These are phyloP conservation scores for Panus rudis DNA, from an alignment of 768 basidiomycete genomes.

Conservation along the genomic window DNA sequence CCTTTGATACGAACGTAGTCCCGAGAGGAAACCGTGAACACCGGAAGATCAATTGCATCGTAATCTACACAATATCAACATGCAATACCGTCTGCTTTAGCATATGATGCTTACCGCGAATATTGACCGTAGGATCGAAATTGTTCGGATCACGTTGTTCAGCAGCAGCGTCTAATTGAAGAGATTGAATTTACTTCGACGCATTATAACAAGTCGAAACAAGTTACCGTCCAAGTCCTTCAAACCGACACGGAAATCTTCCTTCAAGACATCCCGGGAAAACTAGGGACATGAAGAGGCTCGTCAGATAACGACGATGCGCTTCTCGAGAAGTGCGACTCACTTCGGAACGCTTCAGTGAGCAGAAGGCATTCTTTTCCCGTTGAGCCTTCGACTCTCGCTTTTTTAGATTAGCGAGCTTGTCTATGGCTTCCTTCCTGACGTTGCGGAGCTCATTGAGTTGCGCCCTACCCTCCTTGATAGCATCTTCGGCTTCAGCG, in stretches of 20 bases:
- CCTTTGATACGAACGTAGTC: conserved; percentile 53
- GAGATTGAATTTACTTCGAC: neutral
- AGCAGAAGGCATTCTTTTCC: conserved; percentile 59
- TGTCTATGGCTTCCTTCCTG: conserved; percentile 35
- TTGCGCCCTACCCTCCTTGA: conserved; percentile 33
- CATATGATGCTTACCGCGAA: conserved; percentile 33
- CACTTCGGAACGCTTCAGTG: conserved; percentile 50
- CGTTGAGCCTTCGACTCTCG: conserved; percentile 23
- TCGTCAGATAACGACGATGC: neutral
- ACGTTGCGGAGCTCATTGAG: conserved; percentile 33
- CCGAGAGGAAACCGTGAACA: conserved; percentile 54
- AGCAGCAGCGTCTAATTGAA: conserved; percentile 41
- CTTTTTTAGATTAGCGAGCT: conserved; percentile 33
- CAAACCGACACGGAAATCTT: conserved; percentile 52
- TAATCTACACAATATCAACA: conserved; percentile 36
- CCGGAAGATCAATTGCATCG: conserved; percentile 51
- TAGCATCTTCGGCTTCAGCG: conserved; percentile 30
- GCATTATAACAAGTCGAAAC: neutral
- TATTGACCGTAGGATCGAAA: conserved; percentile 44
- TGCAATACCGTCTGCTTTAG: neutral
- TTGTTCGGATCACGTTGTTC: conserved; percentile 50
- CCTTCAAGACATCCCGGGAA: conserved; percentile 48
- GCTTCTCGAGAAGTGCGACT: neutral
- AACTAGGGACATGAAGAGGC: conserved; percentile 34
- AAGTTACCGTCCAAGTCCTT: conserved; percentile 51